These are phyloP conservation scores for Fomitopsis betulina DNA, from an alignment of 1,284 basidiomycete species.

Conservation along the genomic window DNA sequence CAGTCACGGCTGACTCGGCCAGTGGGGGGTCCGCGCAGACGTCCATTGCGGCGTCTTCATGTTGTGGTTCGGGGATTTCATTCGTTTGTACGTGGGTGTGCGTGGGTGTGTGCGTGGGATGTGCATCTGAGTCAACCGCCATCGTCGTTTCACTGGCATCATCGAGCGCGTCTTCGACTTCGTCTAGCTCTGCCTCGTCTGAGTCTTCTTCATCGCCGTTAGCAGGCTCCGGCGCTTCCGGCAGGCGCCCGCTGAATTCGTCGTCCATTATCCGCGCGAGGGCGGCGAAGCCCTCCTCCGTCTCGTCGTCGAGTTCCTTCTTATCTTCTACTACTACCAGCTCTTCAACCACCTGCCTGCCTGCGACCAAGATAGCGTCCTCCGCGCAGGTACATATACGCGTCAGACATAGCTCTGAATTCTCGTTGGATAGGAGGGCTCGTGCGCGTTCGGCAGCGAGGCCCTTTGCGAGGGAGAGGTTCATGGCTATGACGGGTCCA, in stretches of 20 bases:
- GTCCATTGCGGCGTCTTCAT: not conserved
- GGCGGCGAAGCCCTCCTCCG: conserved; percentile 34
- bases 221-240: not conserved
- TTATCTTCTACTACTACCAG: conserved; percentile 7
- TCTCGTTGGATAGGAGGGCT: conserved; percentile 42
- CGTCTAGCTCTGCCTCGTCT: conserved; percentile 1
- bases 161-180: not conserved
- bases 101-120: not conserved
- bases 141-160: not conserved
- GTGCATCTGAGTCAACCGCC: not conserved
- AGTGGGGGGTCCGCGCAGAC: not conserved
- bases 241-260: conserved; percentile 10
- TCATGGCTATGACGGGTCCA: conserved; percentile 54
- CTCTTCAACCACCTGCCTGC: conserved; percentile 5
- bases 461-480: conserved; percentile 55
- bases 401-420: conserved; percentile 38
- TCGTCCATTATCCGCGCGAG: conserved; percentile 25
- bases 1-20: not conserved
- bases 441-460: conserved; percentile 59
- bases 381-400: conserved; percentile 50
- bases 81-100: too few species aligned
- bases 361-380: not conserved
- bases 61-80: too few species aligned
- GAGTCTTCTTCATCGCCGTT: not conserved
- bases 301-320: conserved; percentile 31